phyloP scores from a whole-genome alignment of 176 grass and related monocot species.

The Poa pratensis region DNA sequence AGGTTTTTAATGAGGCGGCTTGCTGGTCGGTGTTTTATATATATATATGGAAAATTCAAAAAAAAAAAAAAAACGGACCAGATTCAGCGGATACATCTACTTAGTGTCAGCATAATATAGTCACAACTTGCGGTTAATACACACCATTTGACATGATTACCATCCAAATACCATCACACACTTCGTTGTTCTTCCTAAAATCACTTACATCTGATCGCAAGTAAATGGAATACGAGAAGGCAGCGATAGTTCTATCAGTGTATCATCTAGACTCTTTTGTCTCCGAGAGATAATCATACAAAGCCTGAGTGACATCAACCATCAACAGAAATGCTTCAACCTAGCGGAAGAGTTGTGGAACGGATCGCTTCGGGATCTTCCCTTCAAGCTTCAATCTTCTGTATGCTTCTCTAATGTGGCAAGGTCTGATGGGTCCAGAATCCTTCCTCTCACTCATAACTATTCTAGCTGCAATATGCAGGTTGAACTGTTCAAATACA shows the following conservation, averaged over 20 bases:
- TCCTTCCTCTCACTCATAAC: constrained; percentile 89
- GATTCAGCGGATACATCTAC: too few relatives aligned
- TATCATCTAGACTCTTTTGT: not conserved
- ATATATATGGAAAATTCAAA: too few relatives aligned
- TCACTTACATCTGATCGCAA: not conserved
- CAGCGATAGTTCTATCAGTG: not conserved
- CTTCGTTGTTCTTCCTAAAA: not conserved
- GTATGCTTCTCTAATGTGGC: constrained; percentile 89
- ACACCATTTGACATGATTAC: too few relatives aligned
- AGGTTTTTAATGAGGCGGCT: too few relatives aligned
- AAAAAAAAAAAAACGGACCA: too few relatives aligned
- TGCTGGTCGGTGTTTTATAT: too few relatives aligned
- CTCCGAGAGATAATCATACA: not conserved
- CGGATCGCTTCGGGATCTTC: constrained; percentile 67
- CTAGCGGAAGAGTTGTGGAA: constrained; percentile 84
- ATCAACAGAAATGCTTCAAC: constrained; percentile 7
- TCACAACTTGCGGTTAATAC: too few relatives aligned
- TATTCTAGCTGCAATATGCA: constrained; percentile 64
- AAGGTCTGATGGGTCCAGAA: constrained; percentile 89
- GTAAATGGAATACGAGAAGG: not conserved
- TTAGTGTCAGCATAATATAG: too few relatives aligned
- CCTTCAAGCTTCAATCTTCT: constrained; percentile 89
- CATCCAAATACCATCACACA: not conserved
- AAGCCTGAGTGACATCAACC: not conserved
- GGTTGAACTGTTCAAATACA: constrained; percentile 16